Evolutionary conservation across 495 filamentous ascomycete genomes (phyloP), one percentile per base, ranked within the genome.

Genomic region (Aspergillus saccharolyticus): DNA sequence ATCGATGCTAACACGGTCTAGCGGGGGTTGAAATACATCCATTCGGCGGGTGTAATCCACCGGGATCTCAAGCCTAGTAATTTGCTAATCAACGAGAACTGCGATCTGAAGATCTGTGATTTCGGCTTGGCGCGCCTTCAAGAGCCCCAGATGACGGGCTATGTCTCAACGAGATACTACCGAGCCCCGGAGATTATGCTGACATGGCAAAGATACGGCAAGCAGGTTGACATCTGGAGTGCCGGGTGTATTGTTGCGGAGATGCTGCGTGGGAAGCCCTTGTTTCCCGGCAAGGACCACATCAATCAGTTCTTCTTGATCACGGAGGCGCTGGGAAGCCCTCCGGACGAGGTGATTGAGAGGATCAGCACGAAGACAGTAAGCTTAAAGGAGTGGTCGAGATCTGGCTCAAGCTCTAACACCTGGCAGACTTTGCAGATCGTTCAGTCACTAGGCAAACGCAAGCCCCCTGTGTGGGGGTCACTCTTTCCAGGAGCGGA

Each of bases 231-330:
- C 74, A 96, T 98, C 67, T 98, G 94, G 94, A 97, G 93, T 69
- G 92, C 91, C 6, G 94, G 93, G 54, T 98, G 94, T 74, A 98
- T 98, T 65, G 96, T 97, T 66, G 94, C 94, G 46, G 94, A 98
- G 74, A 98, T 98, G 94, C 78, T 98, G 57, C 91, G 96, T 73
- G 95, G 95, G 48, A 96, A 96, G 77, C 95, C 94, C 24, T 79
- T 98, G 5, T 98, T 98, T 79, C 94, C 95, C 0, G 94, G 94
- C 68, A 98, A 97, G 74, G 94, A 98, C 70, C 94, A 98, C 70
- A 94, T 98, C 71, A 91, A 98, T 72, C 94, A 98, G 70, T 98
- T 98, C 75, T 96, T 90, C 33, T 95, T 98, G 78, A 98, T 98
- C 72, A 97, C 94, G 2, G 92, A 97, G 66, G 81, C 97, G 51